phyloP scores from a whole-genome alignment of 352 stramenopile genomes.

The Pythium plurisporium region DNA sequence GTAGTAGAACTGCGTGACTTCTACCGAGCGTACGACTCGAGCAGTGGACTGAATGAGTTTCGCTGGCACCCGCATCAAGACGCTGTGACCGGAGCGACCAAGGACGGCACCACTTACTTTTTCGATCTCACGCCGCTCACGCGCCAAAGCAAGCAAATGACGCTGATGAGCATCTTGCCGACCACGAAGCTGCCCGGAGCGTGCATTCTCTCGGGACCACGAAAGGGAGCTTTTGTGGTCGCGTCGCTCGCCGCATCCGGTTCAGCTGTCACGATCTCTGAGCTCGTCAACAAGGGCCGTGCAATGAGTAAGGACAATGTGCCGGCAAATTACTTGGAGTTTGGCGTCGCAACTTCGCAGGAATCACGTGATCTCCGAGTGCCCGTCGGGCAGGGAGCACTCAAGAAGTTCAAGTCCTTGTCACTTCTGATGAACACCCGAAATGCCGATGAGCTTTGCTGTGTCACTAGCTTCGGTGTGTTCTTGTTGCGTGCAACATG shows the following conservation, averaged over 20 bases:
- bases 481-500: slow-evolving; percentile 37
- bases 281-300: slow-evolving; percentile 54
- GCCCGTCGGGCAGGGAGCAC: slow-evolving; percentile 3
- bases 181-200: slow-evolving; percentile 46
- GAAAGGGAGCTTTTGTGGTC: slow-evolving; percentile 41
- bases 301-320: slow-evolving; percentile 47
- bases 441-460: slow-evolving; percentile 39
- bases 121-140: slow-evolving; percentile 54
- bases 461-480: slow-evolving; percentile 51
- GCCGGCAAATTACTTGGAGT: slow-evolving; percentile 53
- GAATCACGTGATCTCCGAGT: slow-evolving; percentile 46
- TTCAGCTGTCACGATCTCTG: slow-evolving; percentile 40
- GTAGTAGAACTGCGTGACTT: slow-evolving; percentile 54
- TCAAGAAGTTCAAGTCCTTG: slow-evolving; percentile 58
- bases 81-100: slow-evolving; percentile 43
- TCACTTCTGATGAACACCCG: slow-evolving; percentile 36
- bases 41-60: slow-evolving; percentile 53
- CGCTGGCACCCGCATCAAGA: slow-evolving; percentile 61
- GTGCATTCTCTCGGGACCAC: slow-evolving; percentile 34
- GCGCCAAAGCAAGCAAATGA: slow-evolving; percentile 44
- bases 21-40: slow-evolving; percentile 51
- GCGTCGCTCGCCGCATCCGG: slow-evolving; percentile 41
- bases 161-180: slow-evolving; percentile 35
- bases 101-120: slow-evolving; percentile 68
- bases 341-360: slow-evolving; percentile 31